Evolutionary conservation across 2,329 filamentous ascomycete species (phyloP).

Genomic region (Cladosporium sp.): DNA sequence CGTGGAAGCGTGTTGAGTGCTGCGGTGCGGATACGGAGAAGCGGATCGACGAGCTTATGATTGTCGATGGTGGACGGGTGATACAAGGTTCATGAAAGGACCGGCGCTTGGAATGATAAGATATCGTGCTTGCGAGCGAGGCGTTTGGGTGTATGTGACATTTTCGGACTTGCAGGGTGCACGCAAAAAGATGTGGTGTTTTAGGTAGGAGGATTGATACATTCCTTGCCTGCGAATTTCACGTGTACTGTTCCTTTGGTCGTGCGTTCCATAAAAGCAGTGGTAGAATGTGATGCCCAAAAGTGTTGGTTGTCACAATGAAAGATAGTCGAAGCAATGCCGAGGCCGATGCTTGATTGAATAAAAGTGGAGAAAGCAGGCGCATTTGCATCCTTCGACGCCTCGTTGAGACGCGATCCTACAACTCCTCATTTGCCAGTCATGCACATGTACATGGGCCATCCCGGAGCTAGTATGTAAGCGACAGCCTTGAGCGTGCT

Average conservation of each 20-base stretch:
- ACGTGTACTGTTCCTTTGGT: too few species aligned
- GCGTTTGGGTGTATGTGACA: not conserved
- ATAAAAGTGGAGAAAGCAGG: not conserved
- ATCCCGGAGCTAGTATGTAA: not conserved
- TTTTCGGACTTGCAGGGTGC: too few species aligned
- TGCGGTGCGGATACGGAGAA: constrained; percentile 49
- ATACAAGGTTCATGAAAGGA: constrained; percentile 29
- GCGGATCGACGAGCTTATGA: constrained; percentile 60
- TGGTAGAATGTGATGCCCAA: too few species aligned
- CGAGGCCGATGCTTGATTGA: not conserved
- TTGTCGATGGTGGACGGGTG: constrained; percentile 60
- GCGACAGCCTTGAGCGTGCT: not conserved
- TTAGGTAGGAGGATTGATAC: too few species aligned
- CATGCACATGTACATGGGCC: not conserved
- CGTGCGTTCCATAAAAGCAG: too few species aligned
- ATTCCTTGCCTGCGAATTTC: too few species aligned
- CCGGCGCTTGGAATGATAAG: not conserved
- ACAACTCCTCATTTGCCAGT: not conserved
- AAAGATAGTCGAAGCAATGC: not conserved
- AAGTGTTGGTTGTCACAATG: not conserved
- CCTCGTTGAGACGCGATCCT: not conserved
- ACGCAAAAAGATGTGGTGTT: too few species aligned
- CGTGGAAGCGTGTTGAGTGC: constrained; percentile 86
- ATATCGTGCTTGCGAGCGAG: constrained; percentile 6
- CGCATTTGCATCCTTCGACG: not conserved